These are phyloP conservation scores for Wallacemonas rigidus DNA, from an alignment of 208 protist genomes.

Conservation along the genomic window DNA sequence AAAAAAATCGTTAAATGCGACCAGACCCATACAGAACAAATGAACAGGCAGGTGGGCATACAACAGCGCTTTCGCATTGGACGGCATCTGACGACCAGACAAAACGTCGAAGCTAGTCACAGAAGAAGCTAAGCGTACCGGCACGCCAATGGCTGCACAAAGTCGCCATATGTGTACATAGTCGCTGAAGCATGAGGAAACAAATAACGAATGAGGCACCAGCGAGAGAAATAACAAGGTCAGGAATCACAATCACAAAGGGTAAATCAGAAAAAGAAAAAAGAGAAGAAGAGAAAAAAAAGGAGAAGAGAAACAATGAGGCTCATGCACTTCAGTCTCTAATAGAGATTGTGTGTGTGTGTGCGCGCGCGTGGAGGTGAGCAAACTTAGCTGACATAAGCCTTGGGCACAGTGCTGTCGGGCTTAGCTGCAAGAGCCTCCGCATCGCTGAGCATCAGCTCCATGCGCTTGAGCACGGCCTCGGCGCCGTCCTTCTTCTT, in stretches of 20 bases:
- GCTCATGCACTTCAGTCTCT: too few species aligned
- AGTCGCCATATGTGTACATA: not conserved
- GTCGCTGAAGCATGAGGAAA: not conserved
- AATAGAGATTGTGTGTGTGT: not conserved
- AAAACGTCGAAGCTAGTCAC: not conserved
- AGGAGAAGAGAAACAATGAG: not conserved
- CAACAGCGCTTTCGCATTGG: constrained; percentile 7
- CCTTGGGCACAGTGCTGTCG: constrained; percentile 42
- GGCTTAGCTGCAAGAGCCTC: constrained; percentile 51
- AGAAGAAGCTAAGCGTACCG: too few species aligned
- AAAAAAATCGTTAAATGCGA: not conserved
- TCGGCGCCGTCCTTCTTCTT: constrained; percentile 42
- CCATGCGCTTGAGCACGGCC: constrained; percentile 58
- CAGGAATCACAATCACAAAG: not conserved
- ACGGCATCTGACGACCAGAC: constrained; percentile 8
- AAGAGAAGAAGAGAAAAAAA: constrained; percentile 4
- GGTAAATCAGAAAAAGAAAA: not conserved
- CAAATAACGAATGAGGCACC: not conserved
- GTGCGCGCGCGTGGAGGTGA: not conserved
- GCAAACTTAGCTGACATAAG: constrained; percentile 32
- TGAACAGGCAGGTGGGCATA: constrained; percentile 13
- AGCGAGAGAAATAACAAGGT: not conserved
- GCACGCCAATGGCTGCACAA: not conserved
- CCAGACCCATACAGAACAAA: constrained; percentile 3
- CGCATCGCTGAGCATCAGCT: constrained; percentile 81